Evolutionary conservation across 2,329 filamentous ascomycete species (phyloP).

Genomic region (Neoscytalidium dimidiatum): DNA sequence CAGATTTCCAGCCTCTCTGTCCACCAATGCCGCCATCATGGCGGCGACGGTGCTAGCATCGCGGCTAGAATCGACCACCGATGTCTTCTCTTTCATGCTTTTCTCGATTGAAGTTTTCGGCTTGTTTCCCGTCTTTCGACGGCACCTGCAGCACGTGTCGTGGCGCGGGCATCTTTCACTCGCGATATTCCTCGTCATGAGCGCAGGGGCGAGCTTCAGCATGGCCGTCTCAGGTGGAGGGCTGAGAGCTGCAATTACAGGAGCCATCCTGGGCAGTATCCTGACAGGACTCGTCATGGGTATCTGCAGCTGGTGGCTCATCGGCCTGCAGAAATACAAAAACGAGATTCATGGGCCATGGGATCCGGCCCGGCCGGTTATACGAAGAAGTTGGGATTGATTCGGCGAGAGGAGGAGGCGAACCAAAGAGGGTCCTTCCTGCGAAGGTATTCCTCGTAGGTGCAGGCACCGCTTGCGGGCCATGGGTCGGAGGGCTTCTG

Average conservation of each 20-base stretch:
- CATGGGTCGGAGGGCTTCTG: slow-evolving; percentile 27
- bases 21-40: slow-evolving; percentile 96
- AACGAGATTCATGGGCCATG: slow-evolving; percentile 98
- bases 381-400: slow-evolving; percentile 65
- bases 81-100: slow-evolving; percentile 91
- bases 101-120: slow-evolving; percentile 98
- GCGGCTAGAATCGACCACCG: slow-evolving; percentile 82
- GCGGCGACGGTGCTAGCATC: slow-evolving; percentile 92
- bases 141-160: slow-evolving; percentile 78
- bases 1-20: slow-evolving; percentile 74
- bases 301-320: slow-evolving; percentile 96
- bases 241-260: slow-evolving; percentile 63
- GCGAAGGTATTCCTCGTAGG: slow-evolving; percentile 30
- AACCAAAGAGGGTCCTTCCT: slow-evolving; percentile 23
- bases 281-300: slow-evolving; percentile 80
- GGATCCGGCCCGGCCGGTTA: slow-evolving; percentile 91
- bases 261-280: slow-evolving; percentile 74
- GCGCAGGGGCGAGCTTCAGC: slow-evolving; percentile 77
- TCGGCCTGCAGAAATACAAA: slow-evolving; percentile 96
- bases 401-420: background rate
- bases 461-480: slow-evolving; percentile 36
- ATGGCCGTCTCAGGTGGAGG: slow-evolving; percentile 57
- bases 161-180: slow-evolving; percentile 79
- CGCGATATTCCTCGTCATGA: slow-evolving; percentile 74
- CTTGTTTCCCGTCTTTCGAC: slow-evolving; percentile 94